A percentile compares a stretch with the other conserved stretches of the same genome.
Evolutionary conservation across 2,329 filamentous ascomycete genomes (phyloP).

Genomic region (Penicillium sp.): DNA sequence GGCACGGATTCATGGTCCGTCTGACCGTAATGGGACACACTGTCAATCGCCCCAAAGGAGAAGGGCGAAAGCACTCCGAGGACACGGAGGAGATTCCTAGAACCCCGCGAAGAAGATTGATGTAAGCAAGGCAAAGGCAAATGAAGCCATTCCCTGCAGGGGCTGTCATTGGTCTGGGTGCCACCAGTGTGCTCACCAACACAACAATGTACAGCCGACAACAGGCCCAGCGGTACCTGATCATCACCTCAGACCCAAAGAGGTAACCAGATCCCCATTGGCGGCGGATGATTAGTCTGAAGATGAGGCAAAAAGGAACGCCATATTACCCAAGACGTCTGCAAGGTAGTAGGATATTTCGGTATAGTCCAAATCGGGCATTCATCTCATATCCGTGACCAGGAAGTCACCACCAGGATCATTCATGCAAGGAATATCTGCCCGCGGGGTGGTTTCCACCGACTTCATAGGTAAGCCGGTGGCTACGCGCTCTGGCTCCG

Average conservation of each 20-base stretch:
- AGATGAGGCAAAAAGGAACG: not conserved
- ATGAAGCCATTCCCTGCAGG: not conserved
- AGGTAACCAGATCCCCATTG: not conserved
- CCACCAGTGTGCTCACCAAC: not conserved
- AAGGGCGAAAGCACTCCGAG: conserved; percentile 15
- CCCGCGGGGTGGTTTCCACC: not conserved
- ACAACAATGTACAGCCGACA: not conserved
- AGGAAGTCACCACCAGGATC: not conserved
- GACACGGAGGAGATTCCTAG: conserved; percentile 20
- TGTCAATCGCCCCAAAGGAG: conserved; percentile 13
- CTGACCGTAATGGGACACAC: conserved; percentile 1
- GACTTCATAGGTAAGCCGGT: not conserved
- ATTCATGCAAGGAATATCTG: not conserved
- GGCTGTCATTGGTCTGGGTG: not conserved
- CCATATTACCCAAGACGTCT: not conserved
- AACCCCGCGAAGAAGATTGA: not conserved
- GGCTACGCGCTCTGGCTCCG: not conserved
- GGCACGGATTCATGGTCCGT: conserved; percentile 15
- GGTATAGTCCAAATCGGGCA: not conserved
- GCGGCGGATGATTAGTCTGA: not conserved
- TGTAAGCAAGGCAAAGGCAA: not conserved
- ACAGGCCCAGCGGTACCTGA: no score
- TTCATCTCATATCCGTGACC: conserved; percentile 1
- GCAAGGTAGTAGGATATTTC: not conserved
- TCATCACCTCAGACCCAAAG: not conserved